A percentile compares a stretch with the other conserved stretches of the same genome.
Conservation (phyloP, 129 eudicot genomes). For the Solidago caesia region DNA sequence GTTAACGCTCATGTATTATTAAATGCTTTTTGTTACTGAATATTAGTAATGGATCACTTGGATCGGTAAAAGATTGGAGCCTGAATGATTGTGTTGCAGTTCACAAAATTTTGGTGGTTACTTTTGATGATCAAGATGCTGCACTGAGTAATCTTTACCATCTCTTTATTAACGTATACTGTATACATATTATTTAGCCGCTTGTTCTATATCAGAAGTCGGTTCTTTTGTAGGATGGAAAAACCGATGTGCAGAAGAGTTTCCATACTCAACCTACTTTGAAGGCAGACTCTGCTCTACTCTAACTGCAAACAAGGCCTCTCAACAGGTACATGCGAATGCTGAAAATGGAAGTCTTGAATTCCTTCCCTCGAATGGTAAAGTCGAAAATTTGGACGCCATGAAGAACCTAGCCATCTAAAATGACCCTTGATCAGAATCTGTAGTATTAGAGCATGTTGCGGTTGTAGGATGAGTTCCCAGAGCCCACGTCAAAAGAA, state of each 20-base stretch:
- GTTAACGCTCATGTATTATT: neutral
- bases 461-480: slow-evolving; percentile 33
- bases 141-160: slow-evolving; percentile 59
- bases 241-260: slow-evolving; percentile 67
- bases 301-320: slow-evolving; percentile 23
- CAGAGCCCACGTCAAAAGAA: slow-evolving; percentile 10
- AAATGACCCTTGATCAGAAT: slow-evolving; percentile 8
- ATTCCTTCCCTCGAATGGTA: slow-evolving; percentile 55
- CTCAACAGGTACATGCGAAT: slow-evolving; percentile 25
- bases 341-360: slow-evolving; percentile 53
- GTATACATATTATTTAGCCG: neutral
- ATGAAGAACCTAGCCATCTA: slow-evolving; percentile 66
- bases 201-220: neutral
- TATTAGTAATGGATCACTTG: slow-evolving; percentile 51
- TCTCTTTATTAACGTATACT: neutral
- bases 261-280: slow-evolving; percentile 79
- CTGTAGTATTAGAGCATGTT: slow-evolving; percentile 17
- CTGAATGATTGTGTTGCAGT: slow-evolving; percentile 76
- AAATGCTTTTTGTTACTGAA: slow-evolving; percentile 13
- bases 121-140: slow-evolving; percentile 64
- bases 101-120: slow-evolving; percentile 58
- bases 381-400: slow-evolving; percentile 56
- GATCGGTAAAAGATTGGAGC: slow-evolving; percentile 51
- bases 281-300: slow-evolving; percentile 71
- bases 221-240: slow-evolving; percentile 70